Evolutionary conservation across 2,329 filamentous ascomycete genomes (phyloP), one percentile per base, ranked within the genome.

Genomic region (Orbilia brochopaga): DNA sequence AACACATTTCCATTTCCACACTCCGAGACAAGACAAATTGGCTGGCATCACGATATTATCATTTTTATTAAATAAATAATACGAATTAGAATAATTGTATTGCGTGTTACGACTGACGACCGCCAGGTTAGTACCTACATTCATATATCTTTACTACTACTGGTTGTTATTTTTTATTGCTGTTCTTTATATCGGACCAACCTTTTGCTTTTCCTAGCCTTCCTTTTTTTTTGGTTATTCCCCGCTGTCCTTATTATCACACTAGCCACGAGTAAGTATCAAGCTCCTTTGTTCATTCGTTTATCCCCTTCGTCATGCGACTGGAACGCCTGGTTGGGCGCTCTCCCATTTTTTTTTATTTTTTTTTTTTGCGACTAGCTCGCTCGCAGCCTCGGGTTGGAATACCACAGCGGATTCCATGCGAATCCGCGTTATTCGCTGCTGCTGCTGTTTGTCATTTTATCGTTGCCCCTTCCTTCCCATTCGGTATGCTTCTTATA

Each of bases 1-100:
- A 70, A 64, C 59, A 60, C 66, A 59, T 53, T 54, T 21, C 58
- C 55, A 50, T 40, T 63, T 13, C n/a, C 50, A 62, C 27, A 42
- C 23, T 55, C 35, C 37, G 51, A 40, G 21, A 61, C 57, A 57
- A 69, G 48, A 19, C 48, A 8, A 8, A 32, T 8, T 32, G 27
- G 27, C 27, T 32, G 27, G 4, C 27, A 32, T 32, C 8, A 32
- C 27, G 8, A 48, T 5, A 23, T 15, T 19, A 32, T 30, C 24
- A 53, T 53, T 19, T 48, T 19, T 19, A 23, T 21, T 19, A 48
- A 21, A n/a, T n/a, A n/a, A n/a, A n/a, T n/a, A n/a, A n/a, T n/a
- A n/a, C n/a, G n/a, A n/a, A n/a, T n/a, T n/a, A n/a, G n/a, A n/a
- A n/a, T n/a, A n/a, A n/a, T n/a, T n/a, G n/a, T 17, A 21, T 2